Conservation (phyloP, 2,329 filamentous ascomycete species). For the Alternaria viburni region DNA sequence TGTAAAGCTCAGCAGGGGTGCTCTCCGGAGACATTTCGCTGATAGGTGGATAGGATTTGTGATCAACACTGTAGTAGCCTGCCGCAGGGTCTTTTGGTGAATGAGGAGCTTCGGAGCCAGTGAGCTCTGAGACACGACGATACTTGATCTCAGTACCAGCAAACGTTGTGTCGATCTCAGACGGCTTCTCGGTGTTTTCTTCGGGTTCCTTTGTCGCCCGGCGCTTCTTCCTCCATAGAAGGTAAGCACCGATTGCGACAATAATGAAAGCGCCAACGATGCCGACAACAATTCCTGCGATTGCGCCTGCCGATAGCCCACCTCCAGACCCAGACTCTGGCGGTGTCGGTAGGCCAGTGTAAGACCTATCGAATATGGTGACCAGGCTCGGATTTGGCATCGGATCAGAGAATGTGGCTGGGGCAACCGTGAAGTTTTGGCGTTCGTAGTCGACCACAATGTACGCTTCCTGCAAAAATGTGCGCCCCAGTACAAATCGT, state of each 20-base stretch:
- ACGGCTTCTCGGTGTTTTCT: constrained; percentile 17
- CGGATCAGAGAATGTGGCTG: constrained; percentile 28
- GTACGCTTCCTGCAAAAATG: constrained; percentile 49
- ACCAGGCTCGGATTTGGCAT: constrained; percentile 27
- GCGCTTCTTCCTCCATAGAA: constrained; percentile 35
- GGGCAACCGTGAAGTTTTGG: constrained; percentile 42
- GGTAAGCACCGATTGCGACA: constrained; percentile 31
- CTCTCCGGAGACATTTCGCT: constrained; percentile 43
- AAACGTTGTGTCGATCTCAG: constrained; percentile 38
- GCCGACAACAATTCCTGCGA: constrained; percentile 45
- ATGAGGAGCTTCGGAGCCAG: constrained; percentile 34
- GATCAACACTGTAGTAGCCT: constrained; percentile 34
- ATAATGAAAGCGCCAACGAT: constrained; percentile 35
- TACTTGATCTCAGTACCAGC: constrained; percentile 39
- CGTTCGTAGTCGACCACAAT: constrained; percentile 47
- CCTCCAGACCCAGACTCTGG: not conserved
- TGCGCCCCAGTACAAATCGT: constrained; percentile 38
- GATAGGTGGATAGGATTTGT: constrained; percentile 40
- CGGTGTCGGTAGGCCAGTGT: constrained; percentile 5
- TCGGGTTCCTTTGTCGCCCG: constrained; percentile 15
- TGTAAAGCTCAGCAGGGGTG: constrained; percentile 44
- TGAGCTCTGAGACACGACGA: constrained; percentile 43
- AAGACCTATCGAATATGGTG: constrained; percentile 32
- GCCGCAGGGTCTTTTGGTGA: constrained; percentile 32
- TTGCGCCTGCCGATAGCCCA: constrained; percentile 35